Base-by-base conservation (phyloP, 129 eudicot genomes). In the Chrysanthemum seticuspe region DNA sequence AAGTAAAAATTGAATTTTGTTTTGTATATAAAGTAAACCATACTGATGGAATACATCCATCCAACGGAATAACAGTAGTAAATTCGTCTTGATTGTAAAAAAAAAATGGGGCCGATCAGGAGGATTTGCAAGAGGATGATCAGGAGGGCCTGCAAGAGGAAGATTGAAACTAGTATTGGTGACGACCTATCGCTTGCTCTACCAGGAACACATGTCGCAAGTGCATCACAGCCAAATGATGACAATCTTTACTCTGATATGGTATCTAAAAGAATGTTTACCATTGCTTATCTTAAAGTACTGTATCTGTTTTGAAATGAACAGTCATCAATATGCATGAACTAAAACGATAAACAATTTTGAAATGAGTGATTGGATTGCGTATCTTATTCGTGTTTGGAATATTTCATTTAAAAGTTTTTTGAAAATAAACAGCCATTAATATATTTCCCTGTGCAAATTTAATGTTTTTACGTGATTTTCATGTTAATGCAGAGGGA, bases 401-500 rank as follows among this genome's bases (percentile, higher is more conserved):
- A 36, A 36, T 36, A 36, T 36, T 5, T 36, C 45, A 36, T 36
- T 36, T 36, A 5, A 6, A 13, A 8, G 1, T n/a, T n/a, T 54
- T 15, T 15, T 55, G 3, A n/a, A n/a, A 54, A n/a, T 9, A 15
- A 54, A 16, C 11, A 14, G 7, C 50, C 18, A n/a, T 7, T 0
- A 14, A 7, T 23, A 29, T 1, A 11, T 11, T 60, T 31, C 49
- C 31, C 6, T 31, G 14, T 29, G 21, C 15, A n/a, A 13, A 34
- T 34, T 63, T 34, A 25, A 10, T 60, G 10, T 62, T 62, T 62
- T 62, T 40, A 62, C 31, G 29, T 23, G 67, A 2, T 11, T 16
- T 67, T 47, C 58, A 67, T 67, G 58, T 47, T 67, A 13, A 19
- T 58, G 63, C 63, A 0, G 63, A 19, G 1, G 63, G 31, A 58